Percentiles rank a stretch among this genome's conserved stretches.
phyloP scores from a whole-genome alignment of 2,329 filamentous ascomycete genomes.

The Beauveria australis region DNA sequence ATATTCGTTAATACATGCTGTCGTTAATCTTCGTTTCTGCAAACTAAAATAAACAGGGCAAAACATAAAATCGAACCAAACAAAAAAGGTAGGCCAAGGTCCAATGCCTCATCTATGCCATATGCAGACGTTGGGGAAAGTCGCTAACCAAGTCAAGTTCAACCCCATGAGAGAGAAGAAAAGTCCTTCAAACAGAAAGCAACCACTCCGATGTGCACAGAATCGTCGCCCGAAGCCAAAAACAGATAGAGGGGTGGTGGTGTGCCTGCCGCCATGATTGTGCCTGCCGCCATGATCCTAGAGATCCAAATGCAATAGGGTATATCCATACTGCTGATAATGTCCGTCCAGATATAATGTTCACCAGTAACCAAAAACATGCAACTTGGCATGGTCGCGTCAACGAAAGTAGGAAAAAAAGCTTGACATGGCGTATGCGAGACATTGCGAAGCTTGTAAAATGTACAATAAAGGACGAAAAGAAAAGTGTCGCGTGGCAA shows the following conservation, averaged over 20 bases:
- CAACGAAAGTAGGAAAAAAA: not conserved
- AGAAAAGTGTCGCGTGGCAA: not conserved
- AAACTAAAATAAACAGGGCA: not conserved
- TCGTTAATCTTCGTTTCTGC: constrained; percentile 3
- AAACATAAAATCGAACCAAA: not conserved
- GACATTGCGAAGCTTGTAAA: not conserved
- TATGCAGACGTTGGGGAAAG: not conserved
- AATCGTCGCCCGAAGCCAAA: not conserved
- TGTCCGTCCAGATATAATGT: not conserved
- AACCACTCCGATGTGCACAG: not conserved
- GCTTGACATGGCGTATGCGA: not conserved
- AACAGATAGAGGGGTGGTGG: too few species aligned
- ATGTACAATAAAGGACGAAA: not conserved
- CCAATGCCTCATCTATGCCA: constrained; percentile 6
- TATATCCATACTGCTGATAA: not conserved
- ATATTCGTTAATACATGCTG: constrained; percentile 9
- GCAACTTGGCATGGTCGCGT: not conserved
- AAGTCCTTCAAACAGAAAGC: not conserved
- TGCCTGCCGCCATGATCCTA: not conserved
- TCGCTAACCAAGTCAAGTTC: not conserved
- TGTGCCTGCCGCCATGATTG: not conserved
- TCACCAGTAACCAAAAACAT: not conserved
- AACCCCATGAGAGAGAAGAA: not conserved
- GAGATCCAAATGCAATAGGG: not conserved
- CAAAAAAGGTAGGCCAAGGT: not conserved